Base-by-base conservation (phyloP, 352 stramenopile species). In the Phytophthora crassamura region DNA sequence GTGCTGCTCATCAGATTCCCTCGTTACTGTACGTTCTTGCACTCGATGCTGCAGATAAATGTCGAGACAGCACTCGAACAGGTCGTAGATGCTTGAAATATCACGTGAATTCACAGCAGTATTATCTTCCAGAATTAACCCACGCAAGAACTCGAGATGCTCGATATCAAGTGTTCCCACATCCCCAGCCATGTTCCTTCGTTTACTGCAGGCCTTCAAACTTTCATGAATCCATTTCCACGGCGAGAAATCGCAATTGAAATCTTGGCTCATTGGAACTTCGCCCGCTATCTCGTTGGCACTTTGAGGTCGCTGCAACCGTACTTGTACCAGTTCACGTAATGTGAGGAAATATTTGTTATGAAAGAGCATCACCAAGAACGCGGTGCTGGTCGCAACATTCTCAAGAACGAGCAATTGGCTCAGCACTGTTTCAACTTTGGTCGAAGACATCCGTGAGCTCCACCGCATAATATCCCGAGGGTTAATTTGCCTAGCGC, bases 81-180 rank as follows among this genome's bases (percentile, higher is more conserved):
- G 50, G 2, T 53, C 8, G 40, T 47, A 62, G 20, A n/a, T n/a
- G n/a, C n/a, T n/a, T n/a, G n/a, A n/a, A n/a, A 12, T 32, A 48
- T 20, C 39, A 36, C 3, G 33, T 40, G 45, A 45, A 22, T 42
- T 18, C 4, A 38, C 12, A 41, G 22, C 14, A 30, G 18, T 22
- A 12, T 30, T 14, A 14, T 47, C 22, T 4, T 51, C 34, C 30
- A n/a, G n/a, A n/a, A n/a, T n/a, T n/a, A 58, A n/a, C 4, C 7
- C 35, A 25, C 39, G 60, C 10, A 83, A 25, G 43, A 77, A 78
- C 7, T 41, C 28, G 5, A 83, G 30, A 25, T 83, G 72, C 14
- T 83, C 59, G 2, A 36, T 46, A n/a, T 65, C 61, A 15, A 80
- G 32, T 11, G 30, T 6, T 35, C n/a, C 11, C 4, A 38, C 7